Base-by-base conservation (phyloP, 225 moss, liverwort and hornwort genomes). In the Sphagnum tenellum region DNA sequence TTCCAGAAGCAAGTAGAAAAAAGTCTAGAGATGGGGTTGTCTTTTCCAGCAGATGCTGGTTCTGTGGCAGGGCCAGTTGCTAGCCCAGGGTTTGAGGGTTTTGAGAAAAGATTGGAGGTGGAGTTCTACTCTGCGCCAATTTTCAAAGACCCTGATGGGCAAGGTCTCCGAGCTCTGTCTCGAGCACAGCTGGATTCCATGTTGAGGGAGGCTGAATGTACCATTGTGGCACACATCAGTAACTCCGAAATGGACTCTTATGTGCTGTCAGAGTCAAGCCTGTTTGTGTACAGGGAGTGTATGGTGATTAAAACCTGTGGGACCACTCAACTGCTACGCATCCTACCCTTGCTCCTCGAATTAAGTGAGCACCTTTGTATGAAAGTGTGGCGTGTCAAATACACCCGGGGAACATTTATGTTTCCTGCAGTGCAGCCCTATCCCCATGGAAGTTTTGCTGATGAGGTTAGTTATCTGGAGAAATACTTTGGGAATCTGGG, bases 241-340 rank as follows among this genome's bases (percentile, higher is more conserved):
- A 94, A 90, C 55, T 77, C 71, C 1, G 77, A 85, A 5, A 58
- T 86, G 0, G 94, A 94, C 59, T 94, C 94, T 0, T 94, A 94
- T n/a, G 94, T 94, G 1, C 72, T 94, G 3, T 90, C 90, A 0
- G 94, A 94, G 65, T 94, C 94, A 3, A 90, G 90, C 66, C 86
- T 94, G 3, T 90, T 94, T 46, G 72, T 94, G 12, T 88, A 88
- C 29, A 79, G 88, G 0, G 62, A 72, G 63, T 74, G 78, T 49
- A 68, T 90, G 50, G 86, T 94, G n/a, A 63, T 92, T 12, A 92
- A 92, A 69, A 92, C 92, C 2, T 92, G 92, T n/a, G 92, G 92
- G 48, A 92, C 92, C 0, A 94, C 94, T 3, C 80, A 78, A 62
- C 79, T 94, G 6, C 66, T 94, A 50, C 62, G 82, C 48, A 78